phyloP scores from a whole-genome alignment of 306 rosid genomes.

The Vigna unguiculata region DNA sequence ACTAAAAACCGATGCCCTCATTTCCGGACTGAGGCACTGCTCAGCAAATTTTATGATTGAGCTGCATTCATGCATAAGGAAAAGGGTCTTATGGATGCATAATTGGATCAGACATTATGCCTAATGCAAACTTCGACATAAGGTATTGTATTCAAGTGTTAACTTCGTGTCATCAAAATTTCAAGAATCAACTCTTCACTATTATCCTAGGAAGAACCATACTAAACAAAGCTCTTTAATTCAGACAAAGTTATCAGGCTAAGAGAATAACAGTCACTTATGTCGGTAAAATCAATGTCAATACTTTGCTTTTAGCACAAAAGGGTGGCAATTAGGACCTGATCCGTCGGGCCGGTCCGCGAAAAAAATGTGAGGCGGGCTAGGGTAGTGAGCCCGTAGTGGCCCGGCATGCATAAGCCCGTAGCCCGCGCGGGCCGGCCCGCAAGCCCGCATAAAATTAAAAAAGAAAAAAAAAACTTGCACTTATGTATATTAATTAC shows the following conservation, averaged over 20 bases:
- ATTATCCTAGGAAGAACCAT: conserved; percentile 33
- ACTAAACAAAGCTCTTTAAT: conserved; percentile 2
- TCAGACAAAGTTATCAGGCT: conserved; percentile 1
- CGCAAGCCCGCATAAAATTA: no score
- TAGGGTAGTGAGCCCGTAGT: no score
- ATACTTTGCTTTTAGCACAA: no score
- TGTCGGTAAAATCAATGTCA: no score
- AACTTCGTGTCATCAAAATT: conserved; percentile 13
- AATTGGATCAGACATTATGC: conserved; percentile 20
- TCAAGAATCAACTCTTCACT: conserved; percentile 27
- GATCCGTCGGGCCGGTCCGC: no score
- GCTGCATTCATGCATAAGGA: conserved; percentile 60
- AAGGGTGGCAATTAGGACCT: no score
- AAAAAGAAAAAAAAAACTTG: no score
- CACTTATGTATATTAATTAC: no score
- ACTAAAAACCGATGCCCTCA: conserved; percentile 85
- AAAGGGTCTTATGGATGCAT: conserved; percentile 33
- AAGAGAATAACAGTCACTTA: conserved; percentile 1
- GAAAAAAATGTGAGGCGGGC: no score
- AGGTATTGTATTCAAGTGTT: conserved; percentile 29
- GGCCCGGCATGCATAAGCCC: no score
- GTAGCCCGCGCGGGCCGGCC: no score
- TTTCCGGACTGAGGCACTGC: conserved; percentile 78
- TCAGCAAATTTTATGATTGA: conserved; percentile 89
- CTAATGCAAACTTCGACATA: conserved; percentile 28